phyloP scores from a whole-genome alignment of 176 grass and related monocot species.

The Microstegium vimineum region DNA sequence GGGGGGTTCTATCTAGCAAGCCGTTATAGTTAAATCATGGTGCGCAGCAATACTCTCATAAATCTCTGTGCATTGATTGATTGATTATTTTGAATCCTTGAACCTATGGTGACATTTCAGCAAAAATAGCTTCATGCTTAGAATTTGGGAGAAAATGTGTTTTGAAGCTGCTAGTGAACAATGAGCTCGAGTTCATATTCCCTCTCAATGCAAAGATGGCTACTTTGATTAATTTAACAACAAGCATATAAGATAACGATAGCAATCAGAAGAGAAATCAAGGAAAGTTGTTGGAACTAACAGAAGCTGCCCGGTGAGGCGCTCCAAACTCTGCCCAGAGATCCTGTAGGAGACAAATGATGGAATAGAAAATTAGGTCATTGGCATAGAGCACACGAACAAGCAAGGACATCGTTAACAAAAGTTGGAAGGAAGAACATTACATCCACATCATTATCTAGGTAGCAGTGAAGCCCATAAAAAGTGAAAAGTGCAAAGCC shows the following conservation, averaged over 20 bases:
- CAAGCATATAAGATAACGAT: too few species aligned
- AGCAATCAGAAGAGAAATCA: too few species aligned
- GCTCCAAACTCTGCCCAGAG: neutral
- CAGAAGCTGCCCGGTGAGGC: rapidly evolving
- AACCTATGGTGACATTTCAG: too few species aligned
- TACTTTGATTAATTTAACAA: too few species aligned
- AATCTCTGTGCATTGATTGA: neutral
- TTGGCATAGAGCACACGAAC: neutral
- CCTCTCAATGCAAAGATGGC: neutral
- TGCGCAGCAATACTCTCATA: too few species aligned
- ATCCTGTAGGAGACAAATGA: neutral
- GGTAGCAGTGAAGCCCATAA: neutral
- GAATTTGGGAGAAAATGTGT: neutral
- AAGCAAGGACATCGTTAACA: neutral
- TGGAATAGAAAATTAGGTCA: neutral
- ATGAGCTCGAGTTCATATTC: neutral
- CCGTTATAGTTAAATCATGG: too few species aligned
- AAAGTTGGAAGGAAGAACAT: neutral
- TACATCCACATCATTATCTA: neutral
- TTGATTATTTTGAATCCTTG: neutral
- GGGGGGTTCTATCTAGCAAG: neutral
- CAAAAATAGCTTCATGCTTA: neutral
- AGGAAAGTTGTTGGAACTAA: too few species aligned
- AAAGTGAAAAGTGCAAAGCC: neutral
- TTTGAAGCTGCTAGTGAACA: neutral